Evolutionary conservation across 1,284 basidiomycete genomes (phyloP), one percentile per base, ranked within the genome.

Genomic region (Puccinia novopanici): DNA sequence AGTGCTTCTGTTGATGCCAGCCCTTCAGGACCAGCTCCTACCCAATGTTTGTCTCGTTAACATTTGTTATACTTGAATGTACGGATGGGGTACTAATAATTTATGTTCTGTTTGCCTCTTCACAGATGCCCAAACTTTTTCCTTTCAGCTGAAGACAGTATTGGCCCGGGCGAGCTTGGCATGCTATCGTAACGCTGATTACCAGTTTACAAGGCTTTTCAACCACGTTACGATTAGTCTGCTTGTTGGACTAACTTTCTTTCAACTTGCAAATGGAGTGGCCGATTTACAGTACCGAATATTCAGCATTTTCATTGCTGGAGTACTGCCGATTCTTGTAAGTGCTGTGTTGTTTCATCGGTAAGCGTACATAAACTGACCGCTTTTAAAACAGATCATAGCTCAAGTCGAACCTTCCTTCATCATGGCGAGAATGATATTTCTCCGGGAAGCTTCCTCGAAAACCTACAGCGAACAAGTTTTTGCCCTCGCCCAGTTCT

Each of bases 381-480:
- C 37, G 27, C 37, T 55, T 82, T 88, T 93, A 30, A 82, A 55
- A 37, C 89, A 93, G 83, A 88, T 93, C 83, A 92, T 93, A 88
- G 87, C 85, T 88, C 92, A 93, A 86, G 91, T 95, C 81, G 91
- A 94, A 86, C 93, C 94, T 0, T 86, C 93, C 87, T 96, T 93
- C 88, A 92, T 96, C 84, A 88, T 91, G 86, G 92, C 92, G 81
- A 88, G 93, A 87, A 86, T 87, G 77, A 90, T 89, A 52, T 91
- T 91, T 85, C 89, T 92, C 82, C 89, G 92, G 85, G 91, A 91
- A 83, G 84, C 86, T 0, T 86, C 84, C n/a, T 87, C 87, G 61
- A 87, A 87, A 84, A 92, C 92, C 82, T 93, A 93, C 85, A 91
- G 90, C 0, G 91, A 91, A 0, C 90, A 90, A 81, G 91, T 93